phyloP scores from a whole-genome alignment of 2,329 filamentous ascomycete genomes.

The Scedosporium aurantiacum region DNA sequence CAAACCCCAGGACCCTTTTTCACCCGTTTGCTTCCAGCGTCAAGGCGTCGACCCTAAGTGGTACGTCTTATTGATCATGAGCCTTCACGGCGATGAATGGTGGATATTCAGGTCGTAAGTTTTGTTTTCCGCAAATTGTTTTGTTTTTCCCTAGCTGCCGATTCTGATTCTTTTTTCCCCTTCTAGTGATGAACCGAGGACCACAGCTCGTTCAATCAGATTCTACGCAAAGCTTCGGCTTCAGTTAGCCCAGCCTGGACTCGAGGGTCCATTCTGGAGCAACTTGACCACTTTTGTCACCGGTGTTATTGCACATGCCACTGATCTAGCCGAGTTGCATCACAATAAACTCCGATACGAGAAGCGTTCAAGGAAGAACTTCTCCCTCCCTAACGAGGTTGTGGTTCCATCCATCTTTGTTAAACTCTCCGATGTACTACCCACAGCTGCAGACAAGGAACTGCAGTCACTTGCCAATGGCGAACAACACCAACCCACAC shows the following conservation, averaged over 20 bases:
- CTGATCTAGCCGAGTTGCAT: slow-evolving; percentile 37
- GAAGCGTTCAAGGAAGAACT: slow-evolving; percentile 23
- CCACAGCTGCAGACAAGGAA: slow-evolving; percentile 10
- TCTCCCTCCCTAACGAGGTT: slow-evolving; percentile 29
- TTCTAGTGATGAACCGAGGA: slow-evolving; percentile 5
- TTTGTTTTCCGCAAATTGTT: not conserved
- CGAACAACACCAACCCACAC: not conserved
- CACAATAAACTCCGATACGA: slow-evolving; percentile 26
- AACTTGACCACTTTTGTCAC: slow-evolving; percentile 37
- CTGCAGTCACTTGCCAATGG: not conserved
- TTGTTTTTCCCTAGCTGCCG: not conserved
- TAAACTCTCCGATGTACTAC: slow-evolving; percentile 35
- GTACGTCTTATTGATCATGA: slow-evolving; percentile 61
- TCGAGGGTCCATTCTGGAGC: slow-evolving; percentile 40
- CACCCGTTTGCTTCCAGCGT: slow-evolving; percentile 58
- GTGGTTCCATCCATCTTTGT: slow-evolving; percentile 37
- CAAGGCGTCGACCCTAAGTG: slow-evolving; percentile 62
- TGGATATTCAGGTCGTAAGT: slow-evolving; percentile 59
- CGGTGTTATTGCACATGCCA: slow-evolving; percentile 38
- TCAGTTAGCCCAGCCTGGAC: slow-evolving; percentile 29
- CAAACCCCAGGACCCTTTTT: slow-evolving; percentile 52
- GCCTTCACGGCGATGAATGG: slow-evolving; percentile 66
- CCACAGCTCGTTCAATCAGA: slow-evolving; percentile 10
- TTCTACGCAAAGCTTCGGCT: slow-evolving; percentile 31
- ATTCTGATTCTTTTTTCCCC: not conserved